Percentiles rank a stretch among this genome's conserved stretches.
phyloP scores from a whole-genome alignment of 2,329 filamentous ascomycete genomes.

The Daldinia eschscholtzii region DNA sequence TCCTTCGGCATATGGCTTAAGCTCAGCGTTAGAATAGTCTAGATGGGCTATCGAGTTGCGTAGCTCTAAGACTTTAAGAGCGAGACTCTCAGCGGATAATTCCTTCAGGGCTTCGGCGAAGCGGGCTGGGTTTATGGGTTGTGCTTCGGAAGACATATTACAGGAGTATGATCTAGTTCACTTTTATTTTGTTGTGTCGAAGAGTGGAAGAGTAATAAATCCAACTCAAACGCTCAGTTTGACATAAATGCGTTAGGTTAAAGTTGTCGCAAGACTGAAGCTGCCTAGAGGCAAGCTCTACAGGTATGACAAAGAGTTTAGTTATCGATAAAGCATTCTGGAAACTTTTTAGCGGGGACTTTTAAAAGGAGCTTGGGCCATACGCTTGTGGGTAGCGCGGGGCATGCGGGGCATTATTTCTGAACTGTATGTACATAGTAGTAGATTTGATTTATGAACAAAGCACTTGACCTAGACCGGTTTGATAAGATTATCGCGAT shows the following conservation, averaged over 20 bases:
- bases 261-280: conserved; percentile 45
- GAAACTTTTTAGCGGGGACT: conserved; percentile 38
- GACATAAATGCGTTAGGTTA: neutral
- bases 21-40: conserved; percentile 78
- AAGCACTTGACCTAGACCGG: no score
- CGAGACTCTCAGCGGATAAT: conserved; percentile 74
- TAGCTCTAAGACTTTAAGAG: conserved; percentile 81
- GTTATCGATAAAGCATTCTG: conserved; percentile 30
- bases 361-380: conserved; percentile 25
- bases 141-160: conserved; percentile 71
- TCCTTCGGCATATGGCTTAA: conserved; percentile 74
- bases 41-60: conserved; percentile 81
- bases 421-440: no score
- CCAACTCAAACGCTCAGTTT: neutral
- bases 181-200: neutral
- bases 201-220: neutral
- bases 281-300: conserved; percentile 39
- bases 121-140: conserved; percentile 70
- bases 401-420: conserved; percentile 15
- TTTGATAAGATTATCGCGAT: conserved; percentile 10
- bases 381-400: conserved; percentile 14
- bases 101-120: conserved; percentile 77
- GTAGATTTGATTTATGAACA: no score
- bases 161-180: neutral
- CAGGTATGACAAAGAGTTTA: conserved; percentile 8